Base-by-base conservation (phyloP, 768 basidiomycete genomes). In the Clathrus columnatus region DNA sequence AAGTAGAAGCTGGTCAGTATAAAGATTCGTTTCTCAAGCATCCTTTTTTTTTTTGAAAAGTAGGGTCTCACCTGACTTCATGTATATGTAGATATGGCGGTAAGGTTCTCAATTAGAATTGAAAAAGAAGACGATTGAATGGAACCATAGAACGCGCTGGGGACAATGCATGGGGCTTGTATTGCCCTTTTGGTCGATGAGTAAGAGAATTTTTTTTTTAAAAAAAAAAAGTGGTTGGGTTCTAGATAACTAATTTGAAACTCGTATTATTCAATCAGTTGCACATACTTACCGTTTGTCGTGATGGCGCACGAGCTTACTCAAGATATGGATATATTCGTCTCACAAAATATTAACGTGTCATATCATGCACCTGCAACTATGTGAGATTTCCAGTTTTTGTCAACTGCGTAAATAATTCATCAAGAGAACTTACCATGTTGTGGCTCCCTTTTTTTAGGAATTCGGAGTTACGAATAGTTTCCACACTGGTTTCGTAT, bases 1-100 rank as follows among this genome's bases (percentile, higher is more conserved):
- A 58, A 8, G 76, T 78, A 5, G 61, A 67, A 36, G 68, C 74
- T 61, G 78, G 80, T 79, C 46, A n/a, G 64, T 60, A 16, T 10
- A 6, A 20, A 23, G n/a, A n/a, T n/a, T 51, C 5, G 16, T 24
- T 2, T 27, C 24, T 51, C 20, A 17, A 14, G n/a, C 5, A 24
- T 21, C 24, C n/a, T 48, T 18, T 23, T 57, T 21, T 45, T 16
- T 48, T 21, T 44, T 46, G 30, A 46, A 43, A 17, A 24, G 27
- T 23, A 24, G 7, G 17, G 10, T 10, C 24, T n/a, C 23, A 26
- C 17, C 51, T 43, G 8, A 17, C 14, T 44, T 26, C 32, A 30
- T 44, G 7, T 24, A 44, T 5, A 11, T 57, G 20, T 29, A 52
- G 50, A 46, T 36, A 51, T 51, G 50, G 56, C 30, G 41, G 55